Evolutionary conservation across 2,329 filamentous ascomycete species (phyloP).

Genomic region (Emmonsiellopsis sp.): DNA sequence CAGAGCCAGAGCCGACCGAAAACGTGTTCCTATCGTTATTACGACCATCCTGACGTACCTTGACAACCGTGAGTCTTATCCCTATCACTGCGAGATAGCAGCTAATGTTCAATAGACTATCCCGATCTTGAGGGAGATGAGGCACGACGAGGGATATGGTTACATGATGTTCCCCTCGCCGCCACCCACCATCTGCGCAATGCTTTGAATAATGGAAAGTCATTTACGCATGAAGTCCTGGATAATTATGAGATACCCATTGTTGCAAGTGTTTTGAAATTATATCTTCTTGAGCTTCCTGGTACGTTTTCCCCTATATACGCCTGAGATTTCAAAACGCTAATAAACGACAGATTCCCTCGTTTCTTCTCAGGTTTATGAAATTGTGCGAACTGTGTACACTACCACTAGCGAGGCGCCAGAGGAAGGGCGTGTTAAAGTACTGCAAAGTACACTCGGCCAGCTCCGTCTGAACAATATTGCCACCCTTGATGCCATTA

Average conservation of each 20-base stretch:
- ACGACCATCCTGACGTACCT: conserved; percentile 91
- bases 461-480: conserved; percentile 95
- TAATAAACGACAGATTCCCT: conserved; percentile 64
- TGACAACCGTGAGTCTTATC: conserved; percentile 58
- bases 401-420: conserved; percentile 66
- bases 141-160: conserved; percentile 83
- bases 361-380: conserved; percentile 95
- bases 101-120: conserved; percentile 49
- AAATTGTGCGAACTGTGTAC: conserved; percentile 97
- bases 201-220: conserved; percentile 78
- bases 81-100: neutral
- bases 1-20: conserved; percentile 83
- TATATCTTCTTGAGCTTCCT: conserved; percentile 90
- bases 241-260: conserved; percentile 89
- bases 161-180: conserved; percentile 78
- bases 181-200: conserved; percentile 78
- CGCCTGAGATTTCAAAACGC: neutral
- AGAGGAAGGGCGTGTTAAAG: conserved; percentile 72
- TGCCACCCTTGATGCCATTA: conserved; percentile 93
- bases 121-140: conserved; percentile 96
- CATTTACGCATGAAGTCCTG: conserved; percentile 65
- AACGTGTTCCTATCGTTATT: conserved; percentile 85
- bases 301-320: conserved; percentile 46
- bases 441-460: conserved; percentile 90
- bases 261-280: conserved; percentile 81